phyloP scores from a whole-genome alignment of 306 rosid species.

The Trifolium subterraneum region DNA sequence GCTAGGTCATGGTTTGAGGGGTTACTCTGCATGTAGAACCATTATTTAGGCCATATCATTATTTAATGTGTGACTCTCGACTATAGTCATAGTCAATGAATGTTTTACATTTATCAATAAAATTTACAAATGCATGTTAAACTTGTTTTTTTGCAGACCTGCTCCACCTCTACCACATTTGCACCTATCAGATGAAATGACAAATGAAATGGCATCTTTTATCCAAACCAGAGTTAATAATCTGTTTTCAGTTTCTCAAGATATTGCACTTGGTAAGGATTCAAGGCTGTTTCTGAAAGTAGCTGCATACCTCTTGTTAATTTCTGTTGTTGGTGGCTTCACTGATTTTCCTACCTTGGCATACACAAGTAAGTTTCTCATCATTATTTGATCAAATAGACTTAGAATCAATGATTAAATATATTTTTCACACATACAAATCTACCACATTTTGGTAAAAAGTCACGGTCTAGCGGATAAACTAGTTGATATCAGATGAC shows the following conservation, averaged over 20 bases:
- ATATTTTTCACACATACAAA: no score
- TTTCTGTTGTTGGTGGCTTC: constrained; percentile 74
- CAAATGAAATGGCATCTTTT: constrained; percentile 64
- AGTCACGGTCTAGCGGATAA: no score
- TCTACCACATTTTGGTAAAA: no score
- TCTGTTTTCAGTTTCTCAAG: constrained; percentile 73
- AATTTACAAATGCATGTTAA: not conserved
- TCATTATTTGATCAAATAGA: constrained; percentile 24
- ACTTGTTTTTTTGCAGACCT: constrained; percentile 65
- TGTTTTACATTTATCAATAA: constrained; percentile 13
- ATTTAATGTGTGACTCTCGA: not conserved
- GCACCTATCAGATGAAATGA: constrained; percentile 84
- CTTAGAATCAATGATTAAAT: no score
- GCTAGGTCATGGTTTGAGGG: not conserved
- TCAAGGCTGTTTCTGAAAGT: constrained; percentile 84
- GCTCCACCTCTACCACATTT: constrained; percentile 92
- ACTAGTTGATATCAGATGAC: no score
- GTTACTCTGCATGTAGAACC: not conserved
- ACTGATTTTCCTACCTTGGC: constrained; percentile 85
- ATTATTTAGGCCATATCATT: not conserved
- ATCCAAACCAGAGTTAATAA: constrained; percentile 60
- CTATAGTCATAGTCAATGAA: not conserved
- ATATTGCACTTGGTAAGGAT: constrained; percentile 77
- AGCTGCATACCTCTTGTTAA: constrained; percentile 68
- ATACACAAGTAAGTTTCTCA: constrained; percentile 70